Conservation (phyloP, 2,329 filamentous ascomycete genomes). For the Microsporum ferrugineum region DNA sequence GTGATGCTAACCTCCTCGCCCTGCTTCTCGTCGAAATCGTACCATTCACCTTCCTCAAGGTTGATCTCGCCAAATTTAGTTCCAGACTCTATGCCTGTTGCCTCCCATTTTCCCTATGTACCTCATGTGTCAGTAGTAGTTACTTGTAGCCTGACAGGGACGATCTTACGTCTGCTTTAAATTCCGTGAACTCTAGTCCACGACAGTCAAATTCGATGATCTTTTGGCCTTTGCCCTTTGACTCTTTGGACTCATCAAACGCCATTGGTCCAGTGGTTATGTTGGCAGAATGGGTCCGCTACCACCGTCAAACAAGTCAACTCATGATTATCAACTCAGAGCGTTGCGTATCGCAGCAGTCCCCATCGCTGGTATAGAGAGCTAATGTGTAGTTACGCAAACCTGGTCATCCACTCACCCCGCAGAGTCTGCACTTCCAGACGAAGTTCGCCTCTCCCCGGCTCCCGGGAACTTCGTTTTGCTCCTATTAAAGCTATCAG, state of each 20-base stretch:
- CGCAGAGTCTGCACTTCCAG: conserved; percentile 99
- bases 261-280: conserved; percentile 62
- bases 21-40: conserved; percentile 91
- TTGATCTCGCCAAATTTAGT: conserved; percentile 78
- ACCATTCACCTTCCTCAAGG: conserved; percentile 86
- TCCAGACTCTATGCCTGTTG: conserved; percentile 64
- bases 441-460: conserved; percentile 96
- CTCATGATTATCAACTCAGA: not conserved
- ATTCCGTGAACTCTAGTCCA: conserved; percentile 82
- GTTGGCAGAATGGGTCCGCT: conserved; percentile 53
- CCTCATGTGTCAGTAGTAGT: not conserved
- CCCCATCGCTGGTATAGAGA: not conserved
- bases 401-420: conserved; percentile 44
- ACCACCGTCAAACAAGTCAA: not conserved
- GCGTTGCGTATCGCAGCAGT: not conserved
- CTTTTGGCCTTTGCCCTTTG: conserved; percentile 55
- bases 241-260: conserved; percentile 40
- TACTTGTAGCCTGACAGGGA: not conserved
- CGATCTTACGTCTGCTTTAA: conserved; percentile 66
- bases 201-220: conserved; percentile 89
- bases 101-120: conserved; percentile 73
- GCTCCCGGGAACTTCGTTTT: conserved; percentile 82
- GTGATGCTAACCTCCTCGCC: conserved; percentile 87
- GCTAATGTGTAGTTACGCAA: not conserved
- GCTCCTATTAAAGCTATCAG: conserved; percentile 48